Evolutionary conservation across 805 yeast species (phyloP).

Genomic region (Kodamaea hsintzibuensis): DNA sequence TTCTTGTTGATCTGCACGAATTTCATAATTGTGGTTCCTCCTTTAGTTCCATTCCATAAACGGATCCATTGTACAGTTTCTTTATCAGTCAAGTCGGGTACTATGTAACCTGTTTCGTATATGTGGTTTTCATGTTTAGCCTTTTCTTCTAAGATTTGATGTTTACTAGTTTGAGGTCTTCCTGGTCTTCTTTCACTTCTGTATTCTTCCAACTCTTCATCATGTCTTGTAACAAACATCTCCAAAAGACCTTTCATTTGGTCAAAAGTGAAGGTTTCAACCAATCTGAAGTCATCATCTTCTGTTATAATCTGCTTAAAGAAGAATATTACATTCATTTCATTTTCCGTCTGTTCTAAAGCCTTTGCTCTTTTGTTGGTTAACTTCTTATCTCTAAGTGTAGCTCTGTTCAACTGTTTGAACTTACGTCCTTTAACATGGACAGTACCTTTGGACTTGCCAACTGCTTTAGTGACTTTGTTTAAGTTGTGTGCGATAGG

Average conservation of each 20-base stretch:
- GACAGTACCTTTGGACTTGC: conserved; percentile 55
- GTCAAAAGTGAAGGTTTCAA: conserved; percentile 46
- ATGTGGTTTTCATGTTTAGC: conserved; percentile 61
- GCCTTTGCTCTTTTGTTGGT: conserved; percentile 57
- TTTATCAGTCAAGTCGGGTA: conserved; percentile 70
- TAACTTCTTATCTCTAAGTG: conserved; percentile 76
- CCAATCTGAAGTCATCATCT: conserved; percentile 28
- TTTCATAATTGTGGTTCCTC: conserved; percentile 68
- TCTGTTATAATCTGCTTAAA: conserved; percentile 56
- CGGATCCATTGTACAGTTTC: conserved; percentile 60
- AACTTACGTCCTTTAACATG: conserved; percentile 92
- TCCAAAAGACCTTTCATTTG: conserved; percentile 65
- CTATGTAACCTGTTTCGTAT: conserved; percentile 63
- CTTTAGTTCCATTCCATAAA: conserved; percentile 81
- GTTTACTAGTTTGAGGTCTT: conserved; percentile 76
- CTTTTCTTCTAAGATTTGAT: conserved; percentile 62
- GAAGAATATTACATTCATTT: conserved; percentile 56
- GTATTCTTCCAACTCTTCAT: conserved; percentile 69
- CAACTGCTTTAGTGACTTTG: conserved; percentile 62
- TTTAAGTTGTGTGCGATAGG: conserved; percentile 66
- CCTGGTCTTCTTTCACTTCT: conserved; percentile 75
- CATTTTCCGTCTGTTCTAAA: conserved; percentile 59
- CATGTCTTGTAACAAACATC: conserved; percentile 65
- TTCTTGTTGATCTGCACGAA: conserved; percentile 40
- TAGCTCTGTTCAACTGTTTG: conserved; percentile 81